Evolutionary conservation across 768 basidiomycete species (phyloP).

Genomic region (Fomitopsis pulvina): DNA sequence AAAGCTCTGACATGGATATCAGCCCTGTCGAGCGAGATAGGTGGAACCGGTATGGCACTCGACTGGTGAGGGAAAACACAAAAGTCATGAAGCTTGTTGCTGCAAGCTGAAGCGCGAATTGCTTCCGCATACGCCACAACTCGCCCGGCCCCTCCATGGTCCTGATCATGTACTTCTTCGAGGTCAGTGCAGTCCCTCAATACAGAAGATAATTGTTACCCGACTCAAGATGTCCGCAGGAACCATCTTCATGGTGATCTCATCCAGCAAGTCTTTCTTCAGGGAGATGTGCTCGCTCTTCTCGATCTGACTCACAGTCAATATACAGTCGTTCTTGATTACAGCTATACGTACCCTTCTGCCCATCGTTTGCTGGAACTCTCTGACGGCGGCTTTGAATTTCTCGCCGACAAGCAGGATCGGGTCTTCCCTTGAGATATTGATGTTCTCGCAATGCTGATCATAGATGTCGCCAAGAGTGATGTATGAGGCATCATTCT

Average conservation of each 20-base stretch:
- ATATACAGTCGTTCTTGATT: background rate
- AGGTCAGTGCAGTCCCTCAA: background rate
- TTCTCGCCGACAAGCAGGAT: constrained; percentile 84
- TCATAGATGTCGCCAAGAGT: constrained; percentile 93
- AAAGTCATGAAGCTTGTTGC: constrained; percentile 90
- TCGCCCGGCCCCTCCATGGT: constrained; percentile 81
- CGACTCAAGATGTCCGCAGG: constrained; percentile 83
- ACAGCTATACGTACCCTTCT: constrained; percentile 2
- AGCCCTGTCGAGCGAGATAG: constrained; percentile 85
- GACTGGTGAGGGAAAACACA: constrained; percentile 74
- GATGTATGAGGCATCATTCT: constrained; percentile 88
- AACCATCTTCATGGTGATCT: constrained; percentile 79
- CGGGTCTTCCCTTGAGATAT: constrained; percentile 83
- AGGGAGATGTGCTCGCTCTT: constrained; percentile 63
- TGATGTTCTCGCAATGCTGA: constrained; percentile 67
- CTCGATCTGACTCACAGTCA: constrained; percentile 29
- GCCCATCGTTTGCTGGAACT: constrained; percentile 39
- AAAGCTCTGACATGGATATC: constrained; percentile 88
- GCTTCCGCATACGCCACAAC: constrained; percentile 96
- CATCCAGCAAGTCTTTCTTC: constrained; percentile 84
- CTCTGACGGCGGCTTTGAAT: constrained; percentile 59
- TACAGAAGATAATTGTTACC: constrained; percentile 38
- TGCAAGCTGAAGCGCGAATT: constrained; percentile 88
- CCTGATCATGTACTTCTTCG: constrained; percentile 78
- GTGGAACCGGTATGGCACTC: constrained; percentile 80